Conservation (phyloP, 768 basidiomycete genomes). For the Termitomyces sp. region DNA sequence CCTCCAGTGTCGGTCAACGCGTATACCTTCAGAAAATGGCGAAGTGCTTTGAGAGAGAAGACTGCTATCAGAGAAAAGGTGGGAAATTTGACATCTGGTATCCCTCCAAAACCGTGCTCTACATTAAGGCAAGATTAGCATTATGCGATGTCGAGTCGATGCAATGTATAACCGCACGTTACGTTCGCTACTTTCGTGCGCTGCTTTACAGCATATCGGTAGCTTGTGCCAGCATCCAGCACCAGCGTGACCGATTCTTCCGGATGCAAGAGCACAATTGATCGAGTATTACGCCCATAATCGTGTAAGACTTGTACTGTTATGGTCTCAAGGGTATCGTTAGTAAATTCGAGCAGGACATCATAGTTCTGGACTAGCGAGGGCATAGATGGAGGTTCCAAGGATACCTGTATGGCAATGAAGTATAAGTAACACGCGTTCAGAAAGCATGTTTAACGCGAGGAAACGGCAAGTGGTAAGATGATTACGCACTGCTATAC, state of each 20-base stretch:
- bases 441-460: constrained; percentile 13
- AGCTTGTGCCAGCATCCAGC: constrained; percentile 65
- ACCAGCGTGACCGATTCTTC: constrained; percentile 64
- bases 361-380: constrained; percentile 57
- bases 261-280: constrained; percentile 56
- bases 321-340: constrained; percentile 63
- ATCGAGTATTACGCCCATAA: constrained; percentile 54
- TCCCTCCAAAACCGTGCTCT: constrained; percentile 70
- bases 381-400: constrained; percentile 44
- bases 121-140: neutral
- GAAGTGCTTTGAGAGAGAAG: constrained; percentile 18
- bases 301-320: constrained; percentile 63
- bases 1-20: constrained; percentile 64
- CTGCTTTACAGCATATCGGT: constrained; percentile 67
- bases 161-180: constrained; percentile 48
- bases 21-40: constrained; percentile 49
- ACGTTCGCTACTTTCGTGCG: constrained; percentile 65
- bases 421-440: constrained; percentile 8
- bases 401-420: constrained; percentile 4
- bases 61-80: constrained; percentile 44
- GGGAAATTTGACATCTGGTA: constrained; percentile 57
- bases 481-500: constrained; percentile 12
- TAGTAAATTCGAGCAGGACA: constrained; percentile 65
- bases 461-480: constrained; percentile 4
- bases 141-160: constrained; percentile 8